Conservation (phyloP, 2,329 filamentous ascomycete species). For the Pseudogymnoascus sp. region DNA sequence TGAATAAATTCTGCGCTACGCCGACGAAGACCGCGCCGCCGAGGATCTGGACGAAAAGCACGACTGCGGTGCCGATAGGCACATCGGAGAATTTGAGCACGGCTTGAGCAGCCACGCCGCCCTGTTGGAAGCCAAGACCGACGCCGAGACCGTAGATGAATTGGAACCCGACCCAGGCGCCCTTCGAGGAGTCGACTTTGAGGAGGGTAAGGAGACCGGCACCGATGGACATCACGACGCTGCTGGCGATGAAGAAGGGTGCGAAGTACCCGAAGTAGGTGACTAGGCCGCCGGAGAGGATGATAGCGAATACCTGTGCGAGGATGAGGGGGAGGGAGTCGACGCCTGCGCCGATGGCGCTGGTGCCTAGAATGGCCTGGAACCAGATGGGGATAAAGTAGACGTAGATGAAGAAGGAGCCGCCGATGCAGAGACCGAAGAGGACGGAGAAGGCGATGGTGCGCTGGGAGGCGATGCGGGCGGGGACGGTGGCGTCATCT, state of each 20-base stretch:
- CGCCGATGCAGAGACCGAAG: conserved; percentile 28
- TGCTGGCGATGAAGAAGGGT: conserved; percentile 19
- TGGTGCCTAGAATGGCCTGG: conserved; percentile 35
- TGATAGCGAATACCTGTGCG: conserved; percentile 23
- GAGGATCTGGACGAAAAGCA: conserved; percentile 55
- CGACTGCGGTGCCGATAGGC: conserved; percentile 41
- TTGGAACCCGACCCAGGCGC: conserved; percentile 29
- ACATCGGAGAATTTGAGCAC: conserved; percentile 40
- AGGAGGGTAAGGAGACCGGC: conserved; percentile 32
- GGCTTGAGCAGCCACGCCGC: conserved; percentile 37
- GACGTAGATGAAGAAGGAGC: conserved; percentile 24
- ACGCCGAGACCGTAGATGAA: conserved; percentile 11
- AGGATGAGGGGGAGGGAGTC: conserved; percentile 28
- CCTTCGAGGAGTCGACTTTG: conserved; percentile 24
- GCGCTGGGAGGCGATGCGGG: conserved; percentile 29
- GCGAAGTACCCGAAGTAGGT: conserved; percentile 26
- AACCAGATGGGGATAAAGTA: conserved; percentile 38
- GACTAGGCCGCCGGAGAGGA: conserved; percentile 26
- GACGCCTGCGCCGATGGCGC: conserved; percentile 30
- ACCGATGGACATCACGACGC: conserved; percentile 28
- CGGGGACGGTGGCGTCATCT: conserved; percentile 28
- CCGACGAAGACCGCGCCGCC: conserved; percentile 58
- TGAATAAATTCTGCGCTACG: conserved; percentile 57
- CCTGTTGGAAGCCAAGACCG: conserved; percentile 19
- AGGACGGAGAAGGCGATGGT: conserved; percentile 25